phyloP scores from a whole-genome alignment of 2,329 filamentous ascomycete species.

The Pseudonectria buxi region DNA sequence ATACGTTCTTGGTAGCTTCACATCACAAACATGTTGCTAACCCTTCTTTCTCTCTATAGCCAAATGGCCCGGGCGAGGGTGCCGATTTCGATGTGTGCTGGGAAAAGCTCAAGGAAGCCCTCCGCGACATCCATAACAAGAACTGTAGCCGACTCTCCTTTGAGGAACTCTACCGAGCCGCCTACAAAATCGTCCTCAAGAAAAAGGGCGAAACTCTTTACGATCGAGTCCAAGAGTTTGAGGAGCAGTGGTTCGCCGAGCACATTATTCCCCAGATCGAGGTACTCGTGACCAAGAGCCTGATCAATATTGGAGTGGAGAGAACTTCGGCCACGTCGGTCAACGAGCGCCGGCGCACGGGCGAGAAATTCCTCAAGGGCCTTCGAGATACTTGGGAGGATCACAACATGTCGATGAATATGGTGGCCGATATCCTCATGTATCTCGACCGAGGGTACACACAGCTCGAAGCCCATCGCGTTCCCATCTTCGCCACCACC shows the following conservation, averaged over 20 bases:
- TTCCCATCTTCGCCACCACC: conserved; percentile 75
- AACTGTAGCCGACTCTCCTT: conserved; percentile 88
- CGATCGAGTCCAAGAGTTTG: conserved; percentile 70
- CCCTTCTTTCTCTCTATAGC: conserved; percentile 15
- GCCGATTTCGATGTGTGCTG: conserved; percentile 84
- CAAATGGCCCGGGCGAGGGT: conserved; percentile 42
- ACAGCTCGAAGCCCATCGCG: conserved; percentile 55
- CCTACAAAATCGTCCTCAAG: conserved; percentile 87
- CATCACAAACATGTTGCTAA: conserved; percentile 17
- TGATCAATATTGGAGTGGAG: conserved; percentile 55
- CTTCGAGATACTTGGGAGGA: conserved; percentile 78
- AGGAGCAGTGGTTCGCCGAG: conserved; percentile 70
- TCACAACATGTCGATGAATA: conserved; percentile 88
- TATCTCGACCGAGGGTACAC: conserved; percentile 89
- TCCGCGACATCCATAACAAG: conserved; percentile 84
- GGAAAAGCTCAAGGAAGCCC: conserved; percentile 66
- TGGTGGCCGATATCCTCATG: conserved; percentile 95
- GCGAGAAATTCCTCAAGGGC: conserved; percentile 73
- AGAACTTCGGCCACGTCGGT: conserved; percentile 53
- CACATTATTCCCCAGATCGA: conserved; percentile 67
- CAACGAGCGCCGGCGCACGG: conserved; percentile 71
- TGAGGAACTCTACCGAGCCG: conserved; percentile 88
- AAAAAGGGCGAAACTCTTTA: conserved; percentile 82
- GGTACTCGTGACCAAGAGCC: conserved; percentile 61
- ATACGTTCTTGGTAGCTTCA: neutral